Evolutionary conservation across 257 asterid genomes (phyloP).

Genomic region (Orobanche coerulescens): DNA sequence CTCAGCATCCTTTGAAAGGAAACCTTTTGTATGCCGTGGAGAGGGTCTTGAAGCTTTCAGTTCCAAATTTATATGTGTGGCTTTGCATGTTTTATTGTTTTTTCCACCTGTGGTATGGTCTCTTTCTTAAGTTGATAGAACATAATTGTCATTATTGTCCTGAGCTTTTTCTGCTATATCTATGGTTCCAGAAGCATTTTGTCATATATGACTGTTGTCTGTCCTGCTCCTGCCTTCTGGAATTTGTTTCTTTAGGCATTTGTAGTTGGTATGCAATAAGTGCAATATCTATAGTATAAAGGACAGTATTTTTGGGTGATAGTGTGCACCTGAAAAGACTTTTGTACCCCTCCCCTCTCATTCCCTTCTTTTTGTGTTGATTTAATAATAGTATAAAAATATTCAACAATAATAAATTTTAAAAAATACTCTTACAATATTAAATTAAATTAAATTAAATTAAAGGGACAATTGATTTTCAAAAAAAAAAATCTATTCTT

Average conservation of each 20-base stretch:
- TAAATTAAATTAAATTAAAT: too few relatives aligned
- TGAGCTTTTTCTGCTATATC: constrained; percentile 10
- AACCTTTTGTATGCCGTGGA: constrained; percentile 74
- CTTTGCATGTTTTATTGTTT: constrained; percentile 97
- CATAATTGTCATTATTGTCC: constrained; percentile 5
- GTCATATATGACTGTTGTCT: constrained; percentile 5
- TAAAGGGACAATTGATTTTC: too few relatives aligned
- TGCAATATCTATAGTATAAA: too few relatives aligned
- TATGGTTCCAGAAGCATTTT: constrained; percentile 19
- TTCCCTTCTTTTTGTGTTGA: too few relatives aligned
- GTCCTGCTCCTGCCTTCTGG: constrained; percentile 19
- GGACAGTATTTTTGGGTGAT: too few relatives aligned
- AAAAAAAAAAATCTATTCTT: too few relatives aligned
- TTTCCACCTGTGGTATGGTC: constrained; percentile 88
- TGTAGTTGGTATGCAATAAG: not conserved
- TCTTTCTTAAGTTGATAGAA: constrained; percentile 16
- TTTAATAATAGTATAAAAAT: too few relatives aligned
- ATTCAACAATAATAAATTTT: too few relatives aligned
- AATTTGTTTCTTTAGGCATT: not conserved
- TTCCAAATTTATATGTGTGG: constrained; percentile 96
- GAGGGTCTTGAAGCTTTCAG: constrained; percentile 96
- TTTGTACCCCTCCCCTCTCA: too few relatives aligned
- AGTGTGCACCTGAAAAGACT: too few relatives aligned
- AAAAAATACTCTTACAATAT: too few relatives aligned
- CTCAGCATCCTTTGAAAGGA: constrained; percentile 95